Conservation (phyloP, 2,329 filamentous ascomycete genomes). For the Penicillium sp. region DNA sequence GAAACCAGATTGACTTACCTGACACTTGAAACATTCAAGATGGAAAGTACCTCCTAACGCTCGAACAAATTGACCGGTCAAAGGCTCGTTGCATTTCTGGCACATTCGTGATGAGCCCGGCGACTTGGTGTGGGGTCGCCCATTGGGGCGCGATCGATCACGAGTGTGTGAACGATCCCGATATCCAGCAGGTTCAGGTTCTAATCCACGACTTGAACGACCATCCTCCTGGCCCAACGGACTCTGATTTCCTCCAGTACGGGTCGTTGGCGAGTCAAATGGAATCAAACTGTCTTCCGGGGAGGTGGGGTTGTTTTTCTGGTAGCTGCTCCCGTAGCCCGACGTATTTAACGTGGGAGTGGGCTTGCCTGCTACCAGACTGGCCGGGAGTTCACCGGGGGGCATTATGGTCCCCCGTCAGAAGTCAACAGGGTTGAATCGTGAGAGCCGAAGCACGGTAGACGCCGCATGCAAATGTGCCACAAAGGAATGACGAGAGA, state of each 20-base stretch:
- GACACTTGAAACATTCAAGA: conserved; percentile 94
- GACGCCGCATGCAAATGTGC: conserved; percentile 17
- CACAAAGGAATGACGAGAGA: conserved; percentile 1
- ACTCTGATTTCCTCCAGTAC: conserved; percentile 25
- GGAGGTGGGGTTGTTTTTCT: conserved; percentile 38
- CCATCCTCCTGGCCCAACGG: conserved; percentile 28
- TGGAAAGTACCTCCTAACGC: conserved; percentile 92
- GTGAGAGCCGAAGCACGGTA: conserved; percentile 4
- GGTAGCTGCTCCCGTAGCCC: conserved; percentile 32
- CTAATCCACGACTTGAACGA: conserved; percentile 28
- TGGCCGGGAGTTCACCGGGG: conserved; percentile 41
- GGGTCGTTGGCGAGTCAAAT: conserved; percentile 34
- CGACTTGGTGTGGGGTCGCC: conserved; percentile 35
- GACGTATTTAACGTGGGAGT: conserved; percentile 35
- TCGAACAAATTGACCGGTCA: conserved; percentile 94
- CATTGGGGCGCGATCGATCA: conserved; percentile 35
- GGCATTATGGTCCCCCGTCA: conserved; percentile 36
- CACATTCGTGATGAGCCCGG: conserved; percentile 50
- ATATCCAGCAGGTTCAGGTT: conserved; percentile 29
- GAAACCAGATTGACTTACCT: conserved; percentile 57
- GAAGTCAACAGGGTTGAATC: conserved; percentile 11
- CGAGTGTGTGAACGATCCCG: conserved; percentile 33
- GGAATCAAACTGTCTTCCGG: conserved; percentile 34
- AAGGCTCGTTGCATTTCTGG: conserved; percentile 79
- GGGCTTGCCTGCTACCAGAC: conserved; percentile 41